A percentile compares a stretch with the other conserved stretches of the same genome.
Conservation (phyloP, 345 rosid species). For the Triadica sebifera region DNA sequence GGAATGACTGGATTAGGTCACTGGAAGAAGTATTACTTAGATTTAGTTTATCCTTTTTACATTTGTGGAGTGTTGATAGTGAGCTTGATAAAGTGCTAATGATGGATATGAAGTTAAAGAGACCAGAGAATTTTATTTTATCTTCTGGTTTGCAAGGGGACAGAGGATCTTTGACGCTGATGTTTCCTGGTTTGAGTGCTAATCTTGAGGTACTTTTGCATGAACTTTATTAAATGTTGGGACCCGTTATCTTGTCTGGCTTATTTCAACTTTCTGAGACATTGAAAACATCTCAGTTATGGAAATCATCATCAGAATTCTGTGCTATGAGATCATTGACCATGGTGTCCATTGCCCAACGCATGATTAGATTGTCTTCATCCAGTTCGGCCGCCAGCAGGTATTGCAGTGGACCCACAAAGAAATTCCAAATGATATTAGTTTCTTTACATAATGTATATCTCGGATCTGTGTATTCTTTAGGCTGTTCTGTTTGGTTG, state of each 20-base stretch:
- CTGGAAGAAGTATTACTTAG: slow-evolving; percentile 62
- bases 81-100: slow-evolving; percentile 76
- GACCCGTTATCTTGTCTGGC: slow-evolving; percentile 29
- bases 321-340: slow-evolving; percentile 86
- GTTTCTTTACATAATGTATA: slow-evolving; percentile 1
- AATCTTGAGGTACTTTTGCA: slow-evolving; percentile 72
- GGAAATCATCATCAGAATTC: slow-evolving; percentile 94
- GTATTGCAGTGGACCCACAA: slow-evolving; percentile 34
- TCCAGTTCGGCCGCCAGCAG: slow-evolving; percentile 77
- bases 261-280: slow-evolving; percentile 44
- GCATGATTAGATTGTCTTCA: slow-evolving; percentile 74
- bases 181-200: slow-evolving; percentile 67
- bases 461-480: not conserved
- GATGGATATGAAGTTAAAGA: slow-evolving; percentile 71
- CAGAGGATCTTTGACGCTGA: slow-evolving; percentile 77
- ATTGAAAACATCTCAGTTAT: slow-evolving; percentile 63
- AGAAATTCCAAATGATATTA: slow-evolving; percentile 9
- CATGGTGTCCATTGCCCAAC: slow-evolving; percentile 86
- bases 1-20: slow-evolving; percentile 43
- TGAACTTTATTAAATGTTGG: slow-evolving; percentile 34
- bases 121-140: slow-evolving; percentile 66
- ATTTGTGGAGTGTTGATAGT: slow-evolving; percentile 73
- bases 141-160: slow-evolving; percentile 88
- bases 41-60: slow-evolving; percentile 86
- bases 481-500: not conserved